Percentiles rank a stretch among this genome's conserved stretches.
Conservation (phyloP, 208 protist species). For the Acanthamoeba comandoni region DNA sequence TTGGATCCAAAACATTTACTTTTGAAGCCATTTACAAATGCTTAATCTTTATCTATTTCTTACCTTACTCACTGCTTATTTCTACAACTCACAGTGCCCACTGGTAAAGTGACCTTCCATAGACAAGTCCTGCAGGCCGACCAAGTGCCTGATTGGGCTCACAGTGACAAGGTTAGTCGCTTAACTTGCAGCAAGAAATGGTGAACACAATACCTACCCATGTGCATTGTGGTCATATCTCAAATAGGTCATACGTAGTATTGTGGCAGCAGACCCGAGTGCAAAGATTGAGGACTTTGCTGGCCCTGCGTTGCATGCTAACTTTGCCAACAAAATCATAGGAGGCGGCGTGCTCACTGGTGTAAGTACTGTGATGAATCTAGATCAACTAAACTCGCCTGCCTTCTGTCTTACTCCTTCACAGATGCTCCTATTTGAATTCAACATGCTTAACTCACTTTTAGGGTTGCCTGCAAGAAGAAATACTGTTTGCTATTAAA, state of each 20-base stretch:
- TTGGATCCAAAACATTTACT: background rate
- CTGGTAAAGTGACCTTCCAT: background rate
- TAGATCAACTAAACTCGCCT: too few relatives aligned
- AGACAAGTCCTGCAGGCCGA: background rate
- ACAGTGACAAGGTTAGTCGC: background rate
- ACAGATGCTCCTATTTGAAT: background rate
- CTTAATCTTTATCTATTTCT: background rate
- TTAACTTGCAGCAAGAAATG: too few relatives aligned
- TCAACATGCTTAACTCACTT: background rate
- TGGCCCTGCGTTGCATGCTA: conserved; percentile 85
- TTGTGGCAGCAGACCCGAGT: background rate
- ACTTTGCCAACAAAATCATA: conserved; percentile 92
- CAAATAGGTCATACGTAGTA: too few relatives aligned
- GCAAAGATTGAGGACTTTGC: conserved; percentile 88
- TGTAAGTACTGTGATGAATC: conserved; percentile 19
- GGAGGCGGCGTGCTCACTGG: conserved; percentile 90
- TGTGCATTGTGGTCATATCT: too few relatives aligned
- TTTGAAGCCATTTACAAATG: background rate
- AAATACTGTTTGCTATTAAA: conserved; percentile 91
- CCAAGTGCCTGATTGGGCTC: conserved; percentile 1
- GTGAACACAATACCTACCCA: too few relatives aligned
- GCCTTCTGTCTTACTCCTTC: background rate
- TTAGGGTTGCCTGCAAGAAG: conserved; percentile 92
- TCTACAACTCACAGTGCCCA: background rate
- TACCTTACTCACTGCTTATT: background rate